A percentile compares a stretch with the other conserved stretches of the same genome.
phyloP scores from a whole-genome alignment of 371 early-diverging fungal genomes.

The Actinomortierella ambigua region DNA sequence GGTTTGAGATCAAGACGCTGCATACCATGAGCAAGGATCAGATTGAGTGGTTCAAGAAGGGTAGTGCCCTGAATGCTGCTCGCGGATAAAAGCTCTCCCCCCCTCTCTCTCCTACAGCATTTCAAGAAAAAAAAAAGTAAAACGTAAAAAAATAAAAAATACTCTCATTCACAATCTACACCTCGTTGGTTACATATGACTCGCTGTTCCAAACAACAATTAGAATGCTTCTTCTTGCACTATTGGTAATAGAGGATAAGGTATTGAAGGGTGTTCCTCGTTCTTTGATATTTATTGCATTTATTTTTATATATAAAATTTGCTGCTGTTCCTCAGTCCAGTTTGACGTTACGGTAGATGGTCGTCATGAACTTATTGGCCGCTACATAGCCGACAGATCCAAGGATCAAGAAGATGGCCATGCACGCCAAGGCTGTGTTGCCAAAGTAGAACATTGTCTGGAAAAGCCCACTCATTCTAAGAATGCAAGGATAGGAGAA shows the following conservation, averaged over 20 bases:
- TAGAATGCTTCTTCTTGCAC: too few relatives aligned
- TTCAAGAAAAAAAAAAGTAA: too few relatives aligned
- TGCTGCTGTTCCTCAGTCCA: conserved; percentile 56
- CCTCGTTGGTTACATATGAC: too few relatives aligned
- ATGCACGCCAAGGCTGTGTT: conserved; percentile 73
- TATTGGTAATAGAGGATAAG: too few relatives aligned
- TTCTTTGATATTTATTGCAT: too few relatives aligned
- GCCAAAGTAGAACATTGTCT: conserved; percentile 83
- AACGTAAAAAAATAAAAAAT: too few relatives aligned
- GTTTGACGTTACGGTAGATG: conserved; percentile 76
- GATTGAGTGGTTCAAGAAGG: conserved; percentile 93
- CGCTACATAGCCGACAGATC: conserved; percentile 69
- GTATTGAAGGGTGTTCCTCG: too few relatives aligned
- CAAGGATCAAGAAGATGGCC: conserved; percentile 73
- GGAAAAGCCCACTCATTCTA: conserved; percentile 85
- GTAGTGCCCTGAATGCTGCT: conserved; percentile 82
- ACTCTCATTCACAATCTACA: too few relatives aligned
- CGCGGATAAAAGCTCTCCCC: conserved; percentile 31
- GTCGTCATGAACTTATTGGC: conserved; percentile 67
- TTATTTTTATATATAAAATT: too few relatives aligned
- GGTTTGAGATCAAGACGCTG: conserved; percentile 57
- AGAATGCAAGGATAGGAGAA: not conserved
- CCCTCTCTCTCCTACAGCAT: too few relatives aligned
- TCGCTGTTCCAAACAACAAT: too few relatives aligned
- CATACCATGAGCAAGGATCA: conserved; percentile 96